Base-by-base conservation (phyloP, 2,329 filamentous ascomycete species). In the Polychaeton citri region DNA sequence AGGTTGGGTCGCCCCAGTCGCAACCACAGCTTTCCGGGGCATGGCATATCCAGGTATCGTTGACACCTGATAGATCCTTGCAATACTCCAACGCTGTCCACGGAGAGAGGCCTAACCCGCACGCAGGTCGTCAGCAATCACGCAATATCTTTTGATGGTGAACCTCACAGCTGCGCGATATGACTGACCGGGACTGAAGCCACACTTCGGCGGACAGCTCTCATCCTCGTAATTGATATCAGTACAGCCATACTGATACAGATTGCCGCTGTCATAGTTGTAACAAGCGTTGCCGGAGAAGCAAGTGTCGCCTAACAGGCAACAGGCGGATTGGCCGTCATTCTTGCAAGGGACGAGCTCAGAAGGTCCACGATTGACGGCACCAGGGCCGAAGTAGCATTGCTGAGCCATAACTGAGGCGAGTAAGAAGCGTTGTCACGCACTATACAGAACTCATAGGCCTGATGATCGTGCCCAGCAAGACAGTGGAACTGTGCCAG, bases 171-270 rank as follows among this genome's bases (percentile, higher is more conserved):
- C 21, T 8, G 7, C 16, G 19, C 9, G 5, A 15, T 16, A 35
- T 17, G 10, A 19, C 42, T 10, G 43, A 52, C 50, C 38, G 3
- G 42, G 37, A 35, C 52, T 45, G 30, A 43, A 51, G 4, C 48
- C 49, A 36, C 51, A 54, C 31, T 55, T 55, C 30, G 43, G 49
- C 2, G 51, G 50, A 39, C 52, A 55, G 2, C 35, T 36, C 13
- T 37, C 21, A 34, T 54, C 50, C 15, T 41, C 24, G 32, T 54
- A 55, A 12, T 26, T 45, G n/a, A 50, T 46, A 36, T 55, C 51
- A 1, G 50, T 53, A 35, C 52, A 55, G n/a, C 50, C 52, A 37
- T 55, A 54, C 35, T 54, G 46, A 21, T 54, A 54, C 8, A 43
- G 13, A 31, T 51, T 47, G 9, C 49, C 51, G 2, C 42, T 51